A percentile compares a stretch with the other conserved stretches of the same genome.
Evolutionary conservation across 768 basidiomycete species (phyloP).

Genomic region (Suillus variegatus): DNA sequence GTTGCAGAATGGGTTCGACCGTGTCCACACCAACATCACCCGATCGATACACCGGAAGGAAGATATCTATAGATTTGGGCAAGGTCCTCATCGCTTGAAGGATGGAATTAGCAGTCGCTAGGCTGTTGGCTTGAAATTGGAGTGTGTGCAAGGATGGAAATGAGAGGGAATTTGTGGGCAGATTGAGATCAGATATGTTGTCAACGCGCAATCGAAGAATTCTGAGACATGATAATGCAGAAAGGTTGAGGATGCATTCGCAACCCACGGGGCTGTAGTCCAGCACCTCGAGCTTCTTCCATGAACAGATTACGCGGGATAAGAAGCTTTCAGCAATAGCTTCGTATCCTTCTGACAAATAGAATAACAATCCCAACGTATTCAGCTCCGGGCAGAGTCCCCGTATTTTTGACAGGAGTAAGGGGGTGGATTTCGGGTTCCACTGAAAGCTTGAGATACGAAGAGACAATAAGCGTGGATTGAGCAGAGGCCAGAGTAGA

Average conservation of each 20-base stretch:
- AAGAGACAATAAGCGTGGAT: constrained; percentile 2
- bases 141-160: not conserved
- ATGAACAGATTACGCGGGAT: not conserved
- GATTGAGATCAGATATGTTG: not conserved
- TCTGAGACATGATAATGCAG: not conserved
- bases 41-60: not conserved
- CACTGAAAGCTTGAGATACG: not conserved
- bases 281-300: constrained; percentile 1
- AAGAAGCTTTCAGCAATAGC: not conserved
- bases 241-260: not conserved
- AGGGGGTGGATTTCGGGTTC: not conserved
- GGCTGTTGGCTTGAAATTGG: not conserved
- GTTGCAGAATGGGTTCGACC: not conserved
- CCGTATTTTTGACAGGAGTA: not conserved
- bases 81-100: not conserved
- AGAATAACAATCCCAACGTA: not conserved
- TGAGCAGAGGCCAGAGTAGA: not conserved
- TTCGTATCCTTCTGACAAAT: not conserved
- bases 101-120: not conserved
- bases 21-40: not conserved
- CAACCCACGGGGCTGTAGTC: not conserved
- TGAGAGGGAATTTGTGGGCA: not conserved
- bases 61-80: not conserved
- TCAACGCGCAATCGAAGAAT: not conserved
- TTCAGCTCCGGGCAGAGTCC: not conserved